A percentile compares a stretch with the other conserved stretches of the same genome.
Conservation (phyloP, 768 basidiomycete species). For the Trametes meyenii region DNA sequence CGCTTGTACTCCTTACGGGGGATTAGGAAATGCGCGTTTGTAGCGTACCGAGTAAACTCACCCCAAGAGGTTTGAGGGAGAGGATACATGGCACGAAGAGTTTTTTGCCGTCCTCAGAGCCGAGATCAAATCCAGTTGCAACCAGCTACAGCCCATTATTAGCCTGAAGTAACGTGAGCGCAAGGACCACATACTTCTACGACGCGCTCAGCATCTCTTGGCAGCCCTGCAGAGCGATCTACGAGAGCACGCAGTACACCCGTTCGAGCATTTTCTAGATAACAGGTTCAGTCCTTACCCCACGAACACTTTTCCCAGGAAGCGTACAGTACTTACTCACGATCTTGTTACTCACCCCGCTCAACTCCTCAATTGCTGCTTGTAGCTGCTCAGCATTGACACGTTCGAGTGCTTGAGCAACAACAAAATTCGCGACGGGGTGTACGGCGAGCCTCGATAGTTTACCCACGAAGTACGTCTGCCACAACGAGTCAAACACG, state of each 20-base stretch:
- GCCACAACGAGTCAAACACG: constrained; percentile 74
- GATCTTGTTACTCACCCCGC: constrained; percentile 55
- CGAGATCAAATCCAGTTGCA: constrained; percentile 59
- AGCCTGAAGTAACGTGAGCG: neutral
- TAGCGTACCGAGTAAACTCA: constrained; percentile 30
- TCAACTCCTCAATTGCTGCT: constrained; percentile 61
- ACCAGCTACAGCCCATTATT: constrained; percentile 51
- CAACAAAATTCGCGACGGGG: constrained; percentile 93
- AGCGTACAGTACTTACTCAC: constrained; percentile 57
- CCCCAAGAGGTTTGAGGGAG: constrained; percentile 52
- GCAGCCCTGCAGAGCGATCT: constrained; percentile 61
- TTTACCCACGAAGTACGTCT: constrained; percentile 74
- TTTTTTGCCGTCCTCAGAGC: constrained; percentile 48
- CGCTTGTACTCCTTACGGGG: constrained; percentile 29
- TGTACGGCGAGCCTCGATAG: constrained; percentile 76
- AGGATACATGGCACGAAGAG: constrained; percentile 72
- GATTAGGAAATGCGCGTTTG: neutral
- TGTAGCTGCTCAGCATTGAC: constrained; percentile 57
- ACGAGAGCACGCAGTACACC: constrained; percentile 80
- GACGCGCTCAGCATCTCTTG: constrained; percentile 49
- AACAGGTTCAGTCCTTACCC: neutral
- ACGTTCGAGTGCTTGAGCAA: constrained; percentile 76
- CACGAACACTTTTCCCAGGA: too few species aligned
- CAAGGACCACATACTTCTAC: constrained; percentile 51
- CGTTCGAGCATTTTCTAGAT: constrained; percentile 66